These are phyloP conservation scores for Lophiostoma macrostomum DNA, from an alignment of 495 filamentous ascomycete genomes.

Conservation along the genomic window DNA sequence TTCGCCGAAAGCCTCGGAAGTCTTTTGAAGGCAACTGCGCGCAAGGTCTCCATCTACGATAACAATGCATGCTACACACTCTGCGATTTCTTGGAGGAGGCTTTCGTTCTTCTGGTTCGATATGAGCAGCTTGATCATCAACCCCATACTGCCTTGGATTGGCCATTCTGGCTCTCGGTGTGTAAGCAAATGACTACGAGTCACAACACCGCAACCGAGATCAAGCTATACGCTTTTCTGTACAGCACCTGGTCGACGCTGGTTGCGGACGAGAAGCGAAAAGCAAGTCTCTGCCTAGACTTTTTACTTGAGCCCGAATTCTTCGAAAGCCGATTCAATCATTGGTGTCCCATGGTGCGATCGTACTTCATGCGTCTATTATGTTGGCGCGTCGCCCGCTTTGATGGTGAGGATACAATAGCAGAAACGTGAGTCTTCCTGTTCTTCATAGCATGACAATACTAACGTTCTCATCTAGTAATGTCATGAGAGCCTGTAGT, in stretches of 20 bases:
- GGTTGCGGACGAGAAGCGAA: conserved; percentile 62
- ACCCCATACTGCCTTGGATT: conserved; percentile 57
- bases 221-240: conserved; percentile 82
- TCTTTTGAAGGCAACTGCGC: conserved; percentile 68
- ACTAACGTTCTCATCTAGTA: conserved; percentile 33
- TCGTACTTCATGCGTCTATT: conserved; percentile 92
- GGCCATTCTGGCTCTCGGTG: conserved; percentile 86
- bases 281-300: conserved; percentile 67
- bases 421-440: conserved; percentile 63
- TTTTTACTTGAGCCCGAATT: conserved; percentile 76
- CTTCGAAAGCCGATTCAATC: conserved; percentile 84
- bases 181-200: conserved; percentile 80
- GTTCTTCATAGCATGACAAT: background rate
- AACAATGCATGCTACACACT: conserved; percentile 87
- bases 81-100: conserved; percentile 89
- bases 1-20: conserved; percentile 78
- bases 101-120: conserved; percentile 57
- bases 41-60: conserved; percentile 77
- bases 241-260: conserved; percentile 79
- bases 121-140: conserved; percentile 51
- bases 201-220: conserved; percentile 91
- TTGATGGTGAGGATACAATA: conserved; percentile 62
- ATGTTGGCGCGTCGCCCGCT: conserved; percentile 87
- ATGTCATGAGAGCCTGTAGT: conserved; percentile 69
- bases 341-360: conserved; percentile 98